These are phyloP conservation scores for Hyparrhenia diplandra DNA, from an alignment of 176 grass and related monocot genomes.

Conservation along the genomic window DNA sequence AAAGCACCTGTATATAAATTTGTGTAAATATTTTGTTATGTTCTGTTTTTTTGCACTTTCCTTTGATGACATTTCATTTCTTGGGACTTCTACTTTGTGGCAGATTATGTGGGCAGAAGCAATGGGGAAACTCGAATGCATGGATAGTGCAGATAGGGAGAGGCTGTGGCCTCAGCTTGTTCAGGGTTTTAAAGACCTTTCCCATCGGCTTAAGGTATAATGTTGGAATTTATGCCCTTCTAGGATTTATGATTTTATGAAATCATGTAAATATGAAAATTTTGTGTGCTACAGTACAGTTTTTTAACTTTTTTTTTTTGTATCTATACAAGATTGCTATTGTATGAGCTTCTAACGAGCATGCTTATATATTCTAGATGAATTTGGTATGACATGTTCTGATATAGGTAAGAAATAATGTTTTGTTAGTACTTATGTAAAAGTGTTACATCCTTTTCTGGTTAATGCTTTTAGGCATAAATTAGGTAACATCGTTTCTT, in stretches of 20 bases:
- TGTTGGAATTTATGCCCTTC: not conserved
- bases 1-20: slow-evolving; percentile 28
- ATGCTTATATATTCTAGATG: not conserved
- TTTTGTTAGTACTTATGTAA: no score
- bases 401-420: not conserved
- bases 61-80: not conserved
- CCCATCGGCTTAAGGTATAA: slow-evolving; percentile 80
- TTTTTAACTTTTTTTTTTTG: not conserved
- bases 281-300: not conserved
- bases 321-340: not conserved
- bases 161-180: slow-evolving; percentile 97
- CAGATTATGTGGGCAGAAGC: slow-evolving; percentile 98
- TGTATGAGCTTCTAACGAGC: not conserved
- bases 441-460: not conserved
- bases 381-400: not conserved
- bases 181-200: slow-evolving; percentile 94
- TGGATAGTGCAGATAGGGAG: slow-evolving; percentile 85
- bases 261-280: not conserved
- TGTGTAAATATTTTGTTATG: slow-evolving; percentile 9
- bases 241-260: not conserved
- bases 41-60: slow-evolving; percentile 3
- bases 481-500: not conserved
- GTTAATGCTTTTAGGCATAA: not conserved
- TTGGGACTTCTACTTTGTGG: slow-evolving; percentile 2
- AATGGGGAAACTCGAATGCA: slow-evolving; percentile 92